Conservation (phyloP, 495 filamentous ascomycete genomes). For the Cercophora scortea region DNA sequence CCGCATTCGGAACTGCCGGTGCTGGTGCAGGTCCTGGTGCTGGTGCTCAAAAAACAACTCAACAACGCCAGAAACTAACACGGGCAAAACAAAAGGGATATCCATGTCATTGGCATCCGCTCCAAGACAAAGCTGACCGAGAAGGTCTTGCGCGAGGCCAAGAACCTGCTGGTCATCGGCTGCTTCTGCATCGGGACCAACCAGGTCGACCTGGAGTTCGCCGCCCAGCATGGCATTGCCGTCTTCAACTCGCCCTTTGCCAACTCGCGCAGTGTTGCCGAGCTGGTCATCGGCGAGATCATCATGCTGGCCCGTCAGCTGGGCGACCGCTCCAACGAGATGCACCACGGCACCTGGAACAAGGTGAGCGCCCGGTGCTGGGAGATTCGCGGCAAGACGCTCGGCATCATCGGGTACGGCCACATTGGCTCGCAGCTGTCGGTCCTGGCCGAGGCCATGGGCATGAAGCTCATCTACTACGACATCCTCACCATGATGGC, state of each 20-base stretch:
- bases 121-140: constrained; percentile 94
- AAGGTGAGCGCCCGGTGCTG: constrained; percentile 95
- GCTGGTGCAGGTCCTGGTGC: constrained; percentile 1
- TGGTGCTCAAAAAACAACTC: not conserved
- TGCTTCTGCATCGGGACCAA: constrained; percentile 99
- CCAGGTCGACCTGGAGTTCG: constrained; percentile 91
- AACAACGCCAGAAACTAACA: not conserved
- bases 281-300: constrained; percentile 90
- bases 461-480: constrained; percentile 94
- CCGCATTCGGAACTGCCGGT: constrained; percentile 15
- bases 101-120: constrained; percentile 96
- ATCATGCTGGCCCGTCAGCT: constrained; percentile 87
- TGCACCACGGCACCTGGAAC: constrained; percentile 95
- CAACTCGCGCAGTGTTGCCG: constrained; percentile 94
- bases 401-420: constrained; percentile 94
- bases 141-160: constrained; percentile 77
- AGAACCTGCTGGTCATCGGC: constrained; percentile 90
- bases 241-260: constrained; percentile 99
- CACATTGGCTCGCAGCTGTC: constrained; percentile 97
- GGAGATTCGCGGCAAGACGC: constrained; percentile 96
- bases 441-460: constrained; percentile 93
- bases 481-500: constrained; percentile 91
- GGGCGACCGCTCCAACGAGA: constrained; percentile 86
- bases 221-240: constrained; percentile 83
- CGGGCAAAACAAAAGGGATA: constrained; percentile 50